phyloP scores from a whole-genome alignment of 23 red algal genomes.

The Agarophyton chilense region DNA sequence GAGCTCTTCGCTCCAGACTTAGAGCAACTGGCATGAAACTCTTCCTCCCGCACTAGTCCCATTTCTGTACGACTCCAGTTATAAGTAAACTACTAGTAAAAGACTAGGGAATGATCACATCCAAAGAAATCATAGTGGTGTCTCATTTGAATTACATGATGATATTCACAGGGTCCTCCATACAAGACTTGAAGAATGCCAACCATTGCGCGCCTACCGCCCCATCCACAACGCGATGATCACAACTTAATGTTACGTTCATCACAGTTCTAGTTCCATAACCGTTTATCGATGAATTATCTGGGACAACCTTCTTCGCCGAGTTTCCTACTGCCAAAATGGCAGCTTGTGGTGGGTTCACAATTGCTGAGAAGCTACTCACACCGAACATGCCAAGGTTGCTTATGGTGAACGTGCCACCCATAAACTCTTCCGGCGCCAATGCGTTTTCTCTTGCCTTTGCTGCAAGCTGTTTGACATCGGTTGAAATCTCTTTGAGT shows the following conservation, averaged over 20 bases:
- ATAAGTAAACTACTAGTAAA: too few relatives aligned
- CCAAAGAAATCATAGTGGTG: neutral
- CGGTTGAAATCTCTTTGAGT: conserved; percentile 75
- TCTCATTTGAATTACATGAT: conserved; percentile 41
- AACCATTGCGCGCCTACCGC: conserved; percentile 94
- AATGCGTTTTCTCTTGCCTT: conserved; percentile 87
- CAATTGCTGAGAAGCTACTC: conserved; percentile 90
- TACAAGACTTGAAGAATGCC: conserved; percentile 71
- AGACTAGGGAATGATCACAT: neutral
- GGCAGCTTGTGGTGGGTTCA: conserved; percentile 97
- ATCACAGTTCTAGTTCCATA: conserved; percentile 46
- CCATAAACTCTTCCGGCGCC: conserved; percentile 87
- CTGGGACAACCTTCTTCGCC: conserved; percentile 75
- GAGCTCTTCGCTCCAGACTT: too few relatives aligned
- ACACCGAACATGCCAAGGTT: conserved; percentile 97
- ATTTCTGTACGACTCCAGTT: too few relatives aligned
- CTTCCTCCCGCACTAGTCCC: too few relatives aligned
- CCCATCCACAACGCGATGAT: conserved; percentile 99
- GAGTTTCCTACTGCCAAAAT: conserved; percentile 94
- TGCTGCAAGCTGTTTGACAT: conserved; percentile 84
- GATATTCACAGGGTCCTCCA: conserved; percentile 89
- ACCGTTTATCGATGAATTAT: conserved; percentile 28
- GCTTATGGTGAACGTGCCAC: conserved; percentile 96
- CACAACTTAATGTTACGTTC: conserved; percentile 88
- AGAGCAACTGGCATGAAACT: too few relatives aligned